Conservation (phyloP, 1,139 yeast species). For the Taiozyma sp. region DNA sequence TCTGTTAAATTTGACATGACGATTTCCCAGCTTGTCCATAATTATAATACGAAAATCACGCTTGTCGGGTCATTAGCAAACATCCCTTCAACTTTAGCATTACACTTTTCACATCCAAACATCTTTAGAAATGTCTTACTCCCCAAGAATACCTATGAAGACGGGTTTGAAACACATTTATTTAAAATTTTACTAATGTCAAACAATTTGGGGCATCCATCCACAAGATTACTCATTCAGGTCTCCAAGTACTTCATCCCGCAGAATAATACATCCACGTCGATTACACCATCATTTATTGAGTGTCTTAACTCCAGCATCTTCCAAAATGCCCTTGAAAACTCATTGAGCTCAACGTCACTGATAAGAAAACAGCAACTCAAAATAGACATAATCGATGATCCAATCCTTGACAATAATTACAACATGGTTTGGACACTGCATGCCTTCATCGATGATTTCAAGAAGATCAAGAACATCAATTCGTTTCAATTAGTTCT, state of each 20-base stretch:
- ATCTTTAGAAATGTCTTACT: slow-evolving; percentile 39
- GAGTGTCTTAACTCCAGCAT: slow-evolving; percentile 7
- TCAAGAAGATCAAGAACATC: slow-evolving; percentile 40
- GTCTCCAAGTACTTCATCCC: slow-evolving; percentile 15
- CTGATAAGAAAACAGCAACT: slow-evolving; percentile 5
- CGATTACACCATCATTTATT: background rate
- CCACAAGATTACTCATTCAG: slow-evolving; percentile 16
- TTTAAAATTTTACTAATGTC: slow-evolving; percentile 32
- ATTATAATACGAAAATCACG: slow-evolving; percentile 43
- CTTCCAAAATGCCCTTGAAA: slow-evolving; percentile 2
- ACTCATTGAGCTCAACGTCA: slow-evolving; percentile 14
- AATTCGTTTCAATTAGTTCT: slow-evolving; percentile 41
- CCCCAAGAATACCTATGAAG: slow-evolving; percentile 23
- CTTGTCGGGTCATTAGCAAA: slow-evolving; percentile 42
- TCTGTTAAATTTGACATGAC: background rate
- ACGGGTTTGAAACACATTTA: slow-evolving; percentile 30
- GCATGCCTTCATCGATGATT: slow-evolving; percentile 44
- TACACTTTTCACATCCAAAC: slow-evolving; percentile 47
- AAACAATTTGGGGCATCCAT: slow-evolving; percentile 25
- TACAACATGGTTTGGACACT: slow-evolving; percentile 51
- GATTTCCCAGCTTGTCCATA: slow-evolving; percentile 2
- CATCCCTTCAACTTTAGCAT: slow-evolving; percentile 37
- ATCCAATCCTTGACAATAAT: slow-evolving; percentile 16
- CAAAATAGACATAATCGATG: slow-evolving; percentile 4
- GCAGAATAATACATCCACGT: background rate